phyloP scores from a whole-genome alignment of 306 rosid species.

The Boehmeria nivea region DNA sequence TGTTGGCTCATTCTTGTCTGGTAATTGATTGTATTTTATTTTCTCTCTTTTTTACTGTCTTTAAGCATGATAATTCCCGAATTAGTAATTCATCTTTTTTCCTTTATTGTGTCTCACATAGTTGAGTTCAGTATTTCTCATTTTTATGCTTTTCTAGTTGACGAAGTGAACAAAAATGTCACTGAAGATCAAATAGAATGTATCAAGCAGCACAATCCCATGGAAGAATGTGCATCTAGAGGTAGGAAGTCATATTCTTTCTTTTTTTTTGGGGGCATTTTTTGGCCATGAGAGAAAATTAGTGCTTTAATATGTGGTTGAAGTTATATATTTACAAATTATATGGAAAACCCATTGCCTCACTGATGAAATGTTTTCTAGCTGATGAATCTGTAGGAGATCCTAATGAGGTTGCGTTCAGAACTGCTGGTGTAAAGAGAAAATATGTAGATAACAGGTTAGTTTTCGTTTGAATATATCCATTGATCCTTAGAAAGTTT shows the following conservation, averaged over 20 bases:
- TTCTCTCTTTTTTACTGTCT: no score
- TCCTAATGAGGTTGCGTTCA: conserved; percentile 35
- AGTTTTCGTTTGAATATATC: conserved; percentile 26
- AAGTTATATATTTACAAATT: conserved; percentile 7
- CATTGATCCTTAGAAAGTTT: conserved; percentile 10
- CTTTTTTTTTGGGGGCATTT: conserved; percentile 8
- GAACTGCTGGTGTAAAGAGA: conserved; percentile 56
- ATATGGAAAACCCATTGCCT: conserved; percentile 13
- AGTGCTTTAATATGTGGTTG: neutral
- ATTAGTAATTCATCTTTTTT: neutral
- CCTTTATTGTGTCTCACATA: neutral
- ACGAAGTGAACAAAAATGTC: conserved; percentile 29
- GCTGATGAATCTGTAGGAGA: conserved; percentile 43
- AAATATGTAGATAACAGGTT: conserved; percentile 59
- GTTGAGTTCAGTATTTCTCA: conserved; percentile 23
- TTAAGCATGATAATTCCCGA: conserved; percentile 9
- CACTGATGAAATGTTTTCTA: conserved; percentile 39
- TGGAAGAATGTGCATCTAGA: conserved; percentile 25
- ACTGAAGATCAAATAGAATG: conserved; percentile 37
- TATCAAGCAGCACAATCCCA: conserved; percentile 28
- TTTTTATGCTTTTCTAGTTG: conserved; percentile 47
- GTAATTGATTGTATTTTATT: conserved; percentile 34
- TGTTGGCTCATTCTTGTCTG: conserved; percentile 55
- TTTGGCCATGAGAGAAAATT: conserved; percentile 15
- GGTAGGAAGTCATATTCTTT: conserved; percentile 34